Percentiles rank a stretch among this genome's conserved stretches.
phyloP scores from a whole-genome alignment of 78 protist genomes.

The Emiliania huxleyi region DNA sequence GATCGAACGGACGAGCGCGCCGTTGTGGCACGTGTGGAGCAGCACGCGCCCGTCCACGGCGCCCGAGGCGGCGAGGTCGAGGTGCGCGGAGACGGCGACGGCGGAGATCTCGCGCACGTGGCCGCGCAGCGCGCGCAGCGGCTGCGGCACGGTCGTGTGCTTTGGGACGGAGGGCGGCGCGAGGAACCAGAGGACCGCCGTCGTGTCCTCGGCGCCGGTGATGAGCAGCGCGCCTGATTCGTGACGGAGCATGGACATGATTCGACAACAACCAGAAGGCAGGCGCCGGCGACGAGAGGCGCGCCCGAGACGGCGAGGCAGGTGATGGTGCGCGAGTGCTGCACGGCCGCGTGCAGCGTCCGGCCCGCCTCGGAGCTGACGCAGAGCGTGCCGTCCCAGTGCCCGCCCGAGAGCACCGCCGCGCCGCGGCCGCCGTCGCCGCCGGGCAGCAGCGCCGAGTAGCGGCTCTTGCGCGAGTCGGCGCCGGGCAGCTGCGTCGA shows the following conservation, averaged over 20 bases:
- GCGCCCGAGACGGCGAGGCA: background rate
- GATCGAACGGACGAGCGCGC: background rate
- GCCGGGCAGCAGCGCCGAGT: background rate
- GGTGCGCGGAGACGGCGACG: background rate
- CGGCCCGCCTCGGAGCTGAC: background rate
- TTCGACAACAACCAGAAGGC: no score
- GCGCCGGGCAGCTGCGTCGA: background rate
- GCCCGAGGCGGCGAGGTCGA: background rate
- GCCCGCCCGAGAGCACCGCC: background rate
- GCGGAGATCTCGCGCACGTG: constrained; percentile 12
- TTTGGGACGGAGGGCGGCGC: background rate
- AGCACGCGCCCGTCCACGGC: constrained; percentile 5
- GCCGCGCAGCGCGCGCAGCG: background rate
- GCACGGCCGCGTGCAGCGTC: background rate
- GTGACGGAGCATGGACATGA: no score
- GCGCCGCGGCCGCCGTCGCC: background rate
- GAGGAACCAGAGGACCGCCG: background rate
- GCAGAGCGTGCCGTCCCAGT: background rate
- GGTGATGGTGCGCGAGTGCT: constrained; percentile 4
- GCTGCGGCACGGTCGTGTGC: background rate
- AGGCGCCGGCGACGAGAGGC: no score
- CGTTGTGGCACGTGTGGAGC: background rate
- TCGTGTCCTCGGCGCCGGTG: background rate
- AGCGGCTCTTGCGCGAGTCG: background rate
- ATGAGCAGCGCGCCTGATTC: background rate